These are phyloP conservation scores for Dendrostoma leiphaemia DNA, from an alignment of 2,329 filamentous ascomycete genomes.

Conservation along the genomic window DNA sequence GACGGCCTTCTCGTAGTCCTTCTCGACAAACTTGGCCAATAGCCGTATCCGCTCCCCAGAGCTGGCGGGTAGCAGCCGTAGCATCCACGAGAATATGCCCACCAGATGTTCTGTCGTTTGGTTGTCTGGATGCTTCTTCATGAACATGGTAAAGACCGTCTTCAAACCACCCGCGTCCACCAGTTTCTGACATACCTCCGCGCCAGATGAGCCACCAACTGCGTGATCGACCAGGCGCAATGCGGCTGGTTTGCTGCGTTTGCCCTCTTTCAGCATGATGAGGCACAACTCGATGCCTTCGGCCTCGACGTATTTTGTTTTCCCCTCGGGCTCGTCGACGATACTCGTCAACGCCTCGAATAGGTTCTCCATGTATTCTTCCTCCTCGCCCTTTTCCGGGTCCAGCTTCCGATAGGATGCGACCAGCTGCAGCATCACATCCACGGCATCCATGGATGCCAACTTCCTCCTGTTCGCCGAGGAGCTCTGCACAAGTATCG, in stretches of 20 bases:
- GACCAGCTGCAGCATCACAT: conserved; percentile 77
- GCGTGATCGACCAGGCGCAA: conserved; percentile 85
- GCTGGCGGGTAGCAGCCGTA: conserved; percentile 75
- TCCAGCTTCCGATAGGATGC: conserved; percentile 84
- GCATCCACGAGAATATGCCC: conserved; percentile 78
- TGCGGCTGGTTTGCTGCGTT: conserved; percentile 74
- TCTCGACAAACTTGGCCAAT: conserved; percentile 93
- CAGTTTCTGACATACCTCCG: conserved; percentile 68
- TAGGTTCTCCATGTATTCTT: conserved; percentile 91
- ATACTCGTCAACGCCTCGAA: conserved; percentile 85
- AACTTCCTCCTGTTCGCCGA: conserved; percentile 62
- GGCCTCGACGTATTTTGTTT: conserved; percentile 78
- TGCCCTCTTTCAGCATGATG: conserved; percentile 88
- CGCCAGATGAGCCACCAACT: conserved; percentile 49
- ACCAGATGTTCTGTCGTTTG: conserved; percentile 73
- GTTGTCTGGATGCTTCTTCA: conserved; percentile 72
- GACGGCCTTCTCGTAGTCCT: conserved; percentile 80
- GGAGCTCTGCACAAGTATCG: conserved; percentile 81
- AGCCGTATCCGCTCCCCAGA: conserved; percentile 77
- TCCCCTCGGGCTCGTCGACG: conserved; percentile 72
- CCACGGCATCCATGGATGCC: conserved; percentile 67
- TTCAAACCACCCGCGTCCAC: conserved; percentile 85
- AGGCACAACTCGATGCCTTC: conserved; percentile 90
- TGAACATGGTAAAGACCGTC: conserved; percentile 81
- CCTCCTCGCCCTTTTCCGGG: conserved; percentile 83